Evolutionary conservation across 768 basidiomycete species (phyloP).

Genomic region (Lenzites betulinus): DNA sequence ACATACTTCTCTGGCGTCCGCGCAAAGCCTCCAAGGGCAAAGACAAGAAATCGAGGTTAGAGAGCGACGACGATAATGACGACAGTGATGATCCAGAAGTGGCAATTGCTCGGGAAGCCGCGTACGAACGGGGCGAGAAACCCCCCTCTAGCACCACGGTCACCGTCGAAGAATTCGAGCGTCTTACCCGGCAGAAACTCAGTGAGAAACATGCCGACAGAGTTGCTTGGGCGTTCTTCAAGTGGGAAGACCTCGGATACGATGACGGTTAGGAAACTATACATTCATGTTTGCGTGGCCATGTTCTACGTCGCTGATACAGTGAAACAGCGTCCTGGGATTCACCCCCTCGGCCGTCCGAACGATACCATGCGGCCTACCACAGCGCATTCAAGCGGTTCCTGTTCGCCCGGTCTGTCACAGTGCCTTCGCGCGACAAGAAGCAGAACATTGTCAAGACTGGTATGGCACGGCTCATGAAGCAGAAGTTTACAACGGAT

Average conservation of each 20-base stretch:
- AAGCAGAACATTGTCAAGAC: conserved; percentile 48
- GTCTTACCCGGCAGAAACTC: conserved; percentile 43
- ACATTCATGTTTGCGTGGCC: background rate
- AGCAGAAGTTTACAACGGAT: conserved; percentile 48
- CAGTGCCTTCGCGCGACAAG: conserved; percentile 52
- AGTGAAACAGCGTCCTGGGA: conserved; percentile 83
- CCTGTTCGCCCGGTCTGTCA: conserved; percentile 60
- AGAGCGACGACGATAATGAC: conserved; percentile 31
- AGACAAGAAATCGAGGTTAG: conserved; percentile 32
- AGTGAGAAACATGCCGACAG: conserved; percentile 52
- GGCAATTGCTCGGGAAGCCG: conserved; percentile 35
- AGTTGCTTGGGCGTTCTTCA: conserved; percentile 84
- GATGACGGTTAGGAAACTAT: conserved; percentile 68
- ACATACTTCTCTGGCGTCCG: conserved; percentile 68
- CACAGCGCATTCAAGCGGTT: conserved; percentile 66
- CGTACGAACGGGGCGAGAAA: conserved; percentile 62
- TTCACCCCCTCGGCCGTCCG: conserved; percentile 69
- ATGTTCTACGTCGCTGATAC: conserved; percentile 1
- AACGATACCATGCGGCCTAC: conserved; percentile 64
- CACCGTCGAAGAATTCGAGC: conserved; percentile 65
- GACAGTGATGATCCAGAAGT: conserved; percentile 35
- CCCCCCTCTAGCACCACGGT: conserved; percentile 57
- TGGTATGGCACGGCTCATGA: conserved; percentile 45
- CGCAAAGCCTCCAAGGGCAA: conserved; percentile 30
- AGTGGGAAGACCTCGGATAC: conserved; percentile 94